Base-by-base conservation (phyloP, 2,329 filamentous ascomycete genomes). In the Dendryphion nanum region DNA sequence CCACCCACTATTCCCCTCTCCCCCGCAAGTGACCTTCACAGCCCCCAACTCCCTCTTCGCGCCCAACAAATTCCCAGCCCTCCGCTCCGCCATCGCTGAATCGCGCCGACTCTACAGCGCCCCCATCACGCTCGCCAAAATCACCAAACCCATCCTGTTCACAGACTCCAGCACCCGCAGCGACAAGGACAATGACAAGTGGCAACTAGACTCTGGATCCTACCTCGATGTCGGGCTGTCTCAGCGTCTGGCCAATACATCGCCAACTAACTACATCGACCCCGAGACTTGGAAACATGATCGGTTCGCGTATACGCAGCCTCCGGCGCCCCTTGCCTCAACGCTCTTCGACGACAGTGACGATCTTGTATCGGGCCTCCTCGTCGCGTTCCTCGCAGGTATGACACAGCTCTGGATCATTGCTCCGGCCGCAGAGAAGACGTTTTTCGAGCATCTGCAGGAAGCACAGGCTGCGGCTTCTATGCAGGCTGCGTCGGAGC, bases 361-460 rank as follows among this genome's bases (percentile, higher is more conserved):
- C 19, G 43, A 48, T 1, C 49, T 55, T 32, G 54, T 51, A 28
- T 53, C 50, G 3, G 50, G 54, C 1, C 50, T 64, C 5, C 37
- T 61, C 6, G 31, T 57, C 4, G 42, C 59, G 1, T 43, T 64
- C n/a, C 36, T 64, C 4, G 51, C 60, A 20, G 61, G 62, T 17
- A 46, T 66, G 6, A 41, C 49, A 13, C 62, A 66, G 42, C 53
- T 66, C 2, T 66, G 62, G 62, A 60, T 64, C 6, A 53, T 66
- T 19, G 33, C 37, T 1, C 48, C 60, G 0, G 60, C 60, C 17
- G 58, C 60, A 3, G 61, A 63, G 42, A 64, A 62, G 43, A 48
- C 41, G 4, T 45, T 64, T 21, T 43, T 56, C 8, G 59, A 64
- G 12, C 50, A 55, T 18, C 52, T 59, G 48, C 49, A 57, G n/a